phyloP scores from a whole-genome alignment of 352 stramenopile genomes.

The Phytopythium delawarense region DNA sequence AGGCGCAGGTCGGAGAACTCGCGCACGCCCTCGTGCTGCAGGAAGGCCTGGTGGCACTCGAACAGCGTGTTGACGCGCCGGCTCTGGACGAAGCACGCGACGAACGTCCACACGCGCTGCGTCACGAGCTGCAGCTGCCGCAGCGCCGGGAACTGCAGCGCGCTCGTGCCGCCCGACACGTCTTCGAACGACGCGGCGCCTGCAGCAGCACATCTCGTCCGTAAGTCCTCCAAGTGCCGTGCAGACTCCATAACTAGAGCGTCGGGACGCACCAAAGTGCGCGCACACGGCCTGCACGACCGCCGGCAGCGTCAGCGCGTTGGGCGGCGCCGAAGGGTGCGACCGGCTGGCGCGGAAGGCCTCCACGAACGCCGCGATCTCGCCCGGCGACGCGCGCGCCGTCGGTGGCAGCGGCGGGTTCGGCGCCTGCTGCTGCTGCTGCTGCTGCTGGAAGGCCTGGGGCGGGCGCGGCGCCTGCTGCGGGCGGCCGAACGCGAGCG shows the following conservation, averaged over 20 bases:
- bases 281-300: slow-evolving; percentile 50
- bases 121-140: slow-evolving; percentile 59
- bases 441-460: background rate
- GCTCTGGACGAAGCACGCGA: slow-evolving; percentile 72
- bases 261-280: slow-evolving; percentile 46
- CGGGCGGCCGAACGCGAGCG: background rate
- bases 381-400: slow-evolving; percentile 24
- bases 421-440: background rate
- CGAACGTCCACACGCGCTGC: slow-evolving; percentile 77
- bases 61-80: slow-evolving; percentile 69
- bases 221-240: background rate
- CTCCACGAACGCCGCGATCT: slow-evolving; percentile 63
- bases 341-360: slow-evolving; percentile 46
- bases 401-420: slow-evolving; percentile 1
- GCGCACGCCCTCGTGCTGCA: slow-evolving; percentile 59
- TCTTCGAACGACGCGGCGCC: slow-evolving; percentile 51
- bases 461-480: slow-evolving; percentile 6
- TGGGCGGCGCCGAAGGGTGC: slow-evolving; percentile 39
- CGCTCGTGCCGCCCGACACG: slow-evolving; percentile 28
- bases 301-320: slow-evolving; percentile 43
- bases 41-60: slow-evolving; percentile 65
- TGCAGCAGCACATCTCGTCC: slow-evolving; percentile 7
- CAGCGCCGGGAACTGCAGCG: slow-evolving; percentile 44
- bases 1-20: slow-evolving; percentile 67
- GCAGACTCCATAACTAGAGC: background rate